A percentile compares a stretch with the other conserved stretches of the same genome.
Evolutionary conservation across 345 rosid genomes (phyloP).

Genomic region (Aethionema arabicum): DNA sequence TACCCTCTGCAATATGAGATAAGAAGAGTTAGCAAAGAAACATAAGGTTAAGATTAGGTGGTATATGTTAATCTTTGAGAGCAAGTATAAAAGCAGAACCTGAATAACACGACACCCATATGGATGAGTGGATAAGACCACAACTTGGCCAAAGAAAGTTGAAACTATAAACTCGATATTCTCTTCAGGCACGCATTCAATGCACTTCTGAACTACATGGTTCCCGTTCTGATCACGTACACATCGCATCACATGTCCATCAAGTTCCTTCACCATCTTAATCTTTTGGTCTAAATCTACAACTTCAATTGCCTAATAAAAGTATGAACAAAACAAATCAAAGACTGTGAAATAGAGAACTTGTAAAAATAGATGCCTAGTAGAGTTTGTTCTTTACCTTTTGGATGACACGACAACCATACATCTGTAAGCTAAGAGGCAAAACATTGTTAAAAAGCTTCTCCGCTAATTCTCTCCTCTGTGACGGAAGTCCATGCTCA

Average conservation of each 20-base stretch:
- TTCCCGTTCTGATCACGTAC: conserved; percentile 80
- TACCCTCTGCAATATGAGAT: conserved; percentile 46
- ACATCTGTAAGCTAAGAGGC: conserved; percentile 66
- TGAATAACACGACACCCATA: conserved; percentile 72
- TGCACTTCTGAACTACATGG: conserved; percentile 71
- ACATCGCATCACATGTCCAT: conserved; percentile 57
- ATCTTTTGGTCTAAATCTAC: conserved; percentile 66
- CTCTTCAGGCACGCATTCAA: conserved; percentile 65
- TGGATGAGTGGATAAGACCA: conserved; percentile 61
- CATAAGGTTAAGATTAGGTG: neutral
- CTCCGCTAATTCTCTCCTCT: conserved; percentile 58
- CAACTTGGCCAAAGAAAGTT: conserved; percentile 54
- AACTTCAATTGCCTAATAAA: conserved; percentile 56
- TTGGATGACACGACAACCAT: conserved; percentile 71
- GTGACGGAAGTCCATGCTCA: conserved; percentile 61
- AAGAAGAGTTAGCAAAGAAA: neutral
- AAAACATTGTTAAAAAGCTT: conserved; percentile 54
- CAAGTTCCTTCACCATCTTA: conserved; percentile 63
- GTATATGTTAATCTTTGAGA: too few relatives aligned
- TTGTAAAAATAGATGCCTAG: neutral
- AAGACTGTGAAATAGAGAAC: neutral
- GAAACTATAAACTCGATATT: conserved; percentile 49
- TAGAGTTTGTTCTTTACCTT: conserved; percentile 45
- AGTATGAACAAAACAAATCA: neutral
- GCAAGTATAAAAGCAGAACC: conserved; percentile 31